These are phyloP conservation scores for Plasmodium blacklocki DNA, from an alignment of 169 alveolate genomes.

Conservation along the genomic window DNA sequence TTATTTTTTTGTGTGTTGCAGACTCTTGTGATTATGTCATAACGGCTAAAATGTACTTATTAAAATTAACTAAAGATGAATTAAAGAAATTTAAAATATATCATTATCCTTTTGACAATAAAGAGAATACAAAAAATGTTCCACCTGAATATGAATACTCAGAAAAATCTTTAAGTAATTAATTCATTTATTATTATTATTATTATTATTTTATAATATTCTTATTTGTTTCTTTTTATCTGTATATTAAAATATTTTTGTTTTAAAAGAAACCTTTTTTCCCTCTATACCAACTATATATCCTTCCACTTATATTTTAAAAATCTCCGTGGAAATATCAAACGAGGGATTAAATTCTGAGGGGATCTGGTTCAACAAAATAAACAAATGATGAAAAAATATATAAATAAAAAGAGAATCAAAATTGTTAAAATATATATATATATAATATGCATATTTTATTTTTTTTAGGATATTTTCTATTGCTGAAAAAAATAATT, in stretches of 20 bases:
- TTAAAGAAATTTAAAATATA: slow-evolving; percentile 36
- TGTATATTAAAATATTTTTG: too few species aligned
- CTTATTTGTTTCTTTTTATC: not conserved
- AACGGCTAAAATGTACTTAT: slow-evolving; percentile 50
- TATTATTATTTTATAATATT: not conserved
- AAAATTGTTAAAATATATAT: not conserved
- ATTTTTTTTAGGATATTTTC: slow-evolving; percentile 20
- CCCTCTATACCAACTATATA: slow-evolving; percentile 18
- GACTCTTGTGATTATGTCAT: slow-evolving; percentile 51
- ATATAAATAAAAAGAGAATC: not conserved
- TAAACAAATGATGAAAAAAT: not conserved
- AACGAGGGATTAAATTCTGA: slow-evolving; percentile 30
- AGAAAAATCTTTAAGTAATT: slow-evolving; percentile 52
- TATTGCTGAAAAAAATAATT: slow-evolving; percentile 29
- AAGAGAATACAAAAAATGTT: slow-evolving; percentile 15
- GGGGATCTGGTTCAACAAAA: slow-evolving; percentile 16
- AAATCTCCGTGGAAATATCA: slow-evolving; percentile 37
- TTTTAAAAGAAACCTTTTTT: slow-evolving; percentile 27
- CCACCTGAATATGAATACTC: slow-evolving; percentile 48
- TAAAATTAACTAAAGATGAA: slow-evolving; percentile 30
- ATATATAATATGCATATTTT: not conserved
- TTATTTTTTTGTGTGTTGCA: not conserved
- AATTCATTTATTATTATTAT: not conserved
- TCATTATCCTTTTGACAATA: slow-evolving; percentile 23
- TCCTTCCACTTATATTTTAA: slow-evolving; percentile 38